Evolutionary conservation across 768 basidiomycete species (phyloP).

Genomic region (Cystobasidium ongulense): DNA sequence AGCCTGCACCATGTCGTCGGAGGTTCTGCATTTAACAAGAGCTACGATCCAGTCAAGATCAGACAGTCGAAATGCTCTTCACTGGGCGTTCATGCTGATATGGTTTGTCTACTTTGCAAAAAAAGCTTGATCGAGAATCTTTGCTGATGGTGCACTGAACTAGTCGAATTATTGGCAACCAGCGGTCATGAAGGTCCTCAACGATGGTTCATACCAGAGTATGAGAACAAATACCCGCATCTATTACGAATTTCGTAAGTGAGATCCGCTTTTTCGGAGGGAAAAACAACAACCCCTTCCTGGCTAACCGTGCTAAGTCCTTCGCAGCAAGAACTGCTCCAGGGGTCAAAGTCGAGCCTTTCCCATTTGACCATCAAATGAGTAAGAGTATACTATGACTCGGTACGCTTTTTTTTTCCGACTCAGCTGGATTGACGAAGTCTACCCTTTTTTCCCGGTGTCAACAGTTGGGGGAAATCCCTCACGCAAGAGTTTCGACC

Average conservation of each 20-base stretch:
- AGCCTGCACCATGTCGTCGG: not conserved
- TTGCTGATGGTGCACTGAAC: not conserved
- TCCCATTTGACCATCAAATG: conserved; percentile 10
- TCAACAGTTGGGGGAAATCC: not conserved
- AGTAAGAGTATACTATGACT: not conserved
- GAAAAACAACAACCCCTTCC: not conserved
- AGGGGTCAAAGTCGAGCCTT: conserved; percentile 13
- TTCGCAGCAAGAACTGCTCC: not conserved
- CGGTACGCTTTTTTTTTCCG: not conserved
- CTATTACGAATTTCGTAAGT: conserved; percentile 14
- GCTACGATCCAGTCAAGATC: not conserved
- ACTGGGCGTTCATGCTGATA: conserved; percentile 8
- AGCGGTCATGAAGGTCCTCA: not conserved
- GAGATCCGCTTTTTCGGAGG: not conserved
- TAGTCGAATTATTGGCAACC: conserved; percentile 26
- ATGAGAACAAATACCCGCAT: conserved; percentile 16
- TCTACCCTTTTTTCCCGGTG: not conserved
- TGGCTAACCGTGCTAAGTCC: not conserved
- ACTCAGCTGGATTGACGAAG: not conserved
- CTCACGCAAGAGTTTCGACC: too few species aligned
- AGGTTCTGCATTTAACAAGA: not conserved
- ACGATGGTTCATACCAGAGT: conserved; percentile 7
- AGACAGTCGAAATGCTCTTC: conserved; percentile 5
- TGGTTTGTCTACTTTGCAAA: not conserved
- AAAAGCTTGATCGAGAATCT: not conserved